Evolutionary conservation across 805 yeast genomes (phyloP).

Genomic region (Teunomyces tritomae): DNA sequence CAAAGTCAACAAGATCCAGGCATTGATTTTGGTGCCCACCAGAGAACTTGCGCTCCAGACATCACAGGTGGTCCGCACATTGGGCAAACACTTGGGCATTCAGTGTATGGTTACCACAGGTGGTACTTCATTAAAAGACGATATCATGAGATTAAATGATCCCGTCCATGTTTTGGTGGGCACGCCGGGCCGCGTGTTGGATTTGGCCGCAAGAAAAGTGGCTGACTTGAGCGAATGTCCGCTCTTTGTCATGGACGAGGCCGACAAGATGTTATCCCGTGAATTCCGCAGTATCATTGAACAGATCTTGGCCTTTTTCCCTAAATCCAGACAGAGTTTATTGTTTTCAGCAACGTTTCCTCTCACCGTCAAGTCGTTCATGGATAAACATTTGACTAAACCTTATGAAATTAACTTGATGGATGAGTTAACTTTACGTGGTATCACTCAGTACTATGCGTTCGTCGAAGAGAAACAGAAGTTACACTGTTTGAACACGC

Average conservation of each 20-base stretch:
- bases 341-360: slow-evolving; percentile 97
- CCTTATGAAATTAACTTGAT: slow-evolving; percentile 95
- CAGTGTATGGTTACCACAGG: slow-evolving; percentile 98
- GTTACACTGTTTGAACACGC: slow-evolving; percentile 90
- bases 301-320: slow-evolving; percentile 80
- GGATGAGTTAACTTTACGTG: slow-evolving; percentile 95
- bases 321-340: slow-evolving; percentile 67
- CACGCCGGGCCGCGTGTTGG: slow-evolving; percentile 96
- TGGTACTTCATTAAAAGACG: slow-evolving; percentile 92
- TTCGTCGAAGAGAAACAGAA: slow-evolving; percentile 96
- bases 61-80: slow-evolving; percentile 92
- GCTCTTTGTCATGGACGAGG: slow-evolving; percentile 96
- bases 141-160: slow-evolving; percentile 86
- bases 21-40: slow-evolving; percentile 91
- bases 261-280: slow-evolving; percentile 91
- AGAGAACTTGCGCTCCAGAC: slow-evolving; percentile 98
- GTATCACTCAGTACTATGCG: slow-evolving; percentile 97
- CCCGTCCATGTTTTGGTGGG: slow-evolving; percentile 94
- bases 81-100: slow-evolving; percentile 89
- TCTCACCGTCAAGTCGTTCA: slow-evolving; percentile 83
- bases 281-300: slow-evolving; percentile 87
- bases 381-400: slow-evolving; percentile 83
- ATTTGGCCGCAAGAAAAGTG: slow-evolving; percentile 81
- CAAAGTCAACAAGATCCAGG: slow-evolving; percentile 79
- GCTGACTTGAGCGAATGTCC: slow-evolving; percentile 87